phyloP scores from a whole-genome alignment of 2,329 filamentous ascomycete genomes.

The Myriangium duriaei region DNA sequence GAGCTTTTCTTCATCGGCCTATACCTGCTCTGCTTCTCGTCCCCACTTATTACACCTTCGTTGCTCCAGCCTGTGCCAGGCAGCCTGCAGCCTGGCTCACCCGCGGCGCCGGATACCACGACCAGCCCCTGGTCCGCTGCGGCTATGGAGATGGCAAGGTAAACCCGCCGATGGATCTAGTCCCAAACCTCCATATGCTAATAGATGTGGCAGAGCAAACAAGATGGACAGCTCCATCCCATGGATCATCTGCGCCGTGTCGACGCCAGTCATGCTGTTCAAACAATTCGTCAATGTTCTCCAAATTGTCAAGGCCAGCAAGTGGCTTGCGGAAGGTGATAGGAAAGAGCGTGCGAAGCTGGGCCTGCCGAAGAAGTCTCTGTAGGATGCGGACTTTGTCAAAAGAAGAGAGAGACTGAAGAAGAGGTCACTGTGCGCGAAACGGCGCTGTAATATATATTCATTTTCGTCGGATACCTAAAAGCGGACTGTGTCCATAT shows the following conservation, averaged over 20 bases:
- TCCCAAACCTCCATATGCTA: too few relatives aligned
- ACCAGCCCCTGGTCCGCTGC: constrained; percentile 83
- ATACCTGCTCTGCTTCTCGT: constrained; percentile 94
- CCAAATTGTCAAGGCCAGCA: constrained; percentile 85
- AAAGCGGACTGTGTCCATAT: too few relatives aligned
- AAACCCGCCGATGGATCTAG: constrained; percentile 9
- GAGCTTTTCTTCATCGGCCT: constrained; percentile 97
- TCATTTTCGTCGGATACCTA: too few relatives aligned
- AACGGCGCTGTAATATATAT: too few relatives aligned
- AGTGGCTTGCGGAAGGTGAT: constrained; percentile 89
- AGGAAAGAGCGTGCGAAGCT: constrained; percentile 44
- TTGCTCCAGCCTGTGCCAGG: constrained; percentile 51
- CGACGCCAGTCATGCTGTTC: constrained; percentile 72
- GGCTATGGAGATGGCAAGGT: constrained; percentile 76
- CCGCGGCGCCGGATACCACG: constrained; percentile 66
- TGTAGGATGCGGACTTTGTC: constrained; percentile 3
- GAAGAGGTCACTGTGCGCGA: too few relatives aligned
- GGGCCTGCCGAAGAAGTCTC: constrained; percentile 16
- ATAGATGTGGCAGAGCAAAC: constrained; percentile 48
- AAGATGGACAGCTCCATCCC: constrained; percentile 54
- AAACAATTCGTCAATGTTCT: constrained; percentile 94
- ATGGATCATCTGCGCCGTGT: constrained; percentile 70
- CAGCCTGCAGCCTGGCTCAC: constrained; percentile 47
- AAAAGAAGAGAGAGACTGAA: too few relatives aligned
- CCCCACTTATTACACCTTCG: constrained; percentile 74